These are phyloP conservation scores for Apodospora peruviana DNA, from an alignment of 495 filamentous ascomycete genomes.

Conservation along the genomic window DNA sequence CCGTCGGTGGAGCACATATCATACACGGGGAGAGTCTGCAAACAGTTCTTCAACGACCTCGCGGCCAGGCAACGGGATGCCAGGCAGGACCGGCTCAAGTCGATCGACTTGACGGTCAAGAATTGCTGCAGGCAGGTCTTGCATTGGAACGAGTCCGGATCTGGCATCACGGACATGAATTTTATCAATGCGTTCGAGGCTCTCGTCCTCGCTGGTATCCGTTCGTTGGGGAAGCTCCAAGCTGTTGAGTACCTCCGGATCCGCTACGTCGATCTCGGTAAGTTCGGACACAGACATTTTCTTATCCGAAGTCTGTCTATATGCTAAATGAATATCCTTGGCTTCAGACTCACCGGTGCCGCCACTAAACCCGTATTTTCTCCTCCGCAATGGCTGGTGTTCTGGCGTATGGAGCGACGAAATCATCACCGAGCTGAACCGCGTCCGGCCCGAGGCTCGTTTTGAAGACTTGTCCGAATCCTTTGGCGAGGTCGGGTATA, in stretches of 20 bases:
- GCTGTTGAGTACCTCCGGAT: conserved; percentile 56
- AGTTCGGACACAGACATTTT: conserved; percentile 15
- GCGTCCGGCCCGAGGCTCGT: conserved; percentile 46
- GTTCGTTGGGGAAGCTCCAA: conserved; percentile 47
- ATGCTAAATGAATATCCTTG: no score
- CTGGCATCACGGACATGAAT: conserved; percentile 59
- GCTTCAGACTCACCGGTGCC: conserved; percentile 46
- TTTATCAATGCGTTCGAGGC: conserved; percentile 64
- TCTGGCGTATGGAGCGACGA: conserved; percentile 64
- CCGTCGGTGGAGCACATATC: conserved; percentile 57
- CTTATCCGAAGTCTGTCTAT: no score
- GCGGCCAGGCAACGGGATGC: conserved; percentile 34
- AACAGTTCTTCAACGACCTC: conserved; percentile 49
- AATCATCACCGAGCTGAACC: conserved; percentile 51
- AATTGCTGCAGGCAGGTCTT: conserved; percentile 56
- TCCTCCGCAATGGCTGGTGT: conserved; percentile 50
- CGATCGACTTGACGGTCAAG: conserved; percentile 63
- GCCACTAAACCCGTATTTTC: conserved; percentile 62
- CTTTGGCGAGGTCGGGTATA: conserved; percentile 44
- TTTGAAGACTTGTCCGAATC: conserved; percentile 56
- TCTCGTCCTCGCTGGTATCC: conserved; percentile 55
- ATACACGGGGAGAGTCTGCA: conserved; percentile 62
- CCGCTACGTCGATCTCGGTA: conserved; percentile 67
- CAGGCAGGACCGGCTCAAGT: conserved; percentile 47
- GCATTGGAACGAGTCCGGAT: conserved; percentile 51